Conservation (phyloP, 768 basidiomycete species). For the Suillus placidus region DNA sequence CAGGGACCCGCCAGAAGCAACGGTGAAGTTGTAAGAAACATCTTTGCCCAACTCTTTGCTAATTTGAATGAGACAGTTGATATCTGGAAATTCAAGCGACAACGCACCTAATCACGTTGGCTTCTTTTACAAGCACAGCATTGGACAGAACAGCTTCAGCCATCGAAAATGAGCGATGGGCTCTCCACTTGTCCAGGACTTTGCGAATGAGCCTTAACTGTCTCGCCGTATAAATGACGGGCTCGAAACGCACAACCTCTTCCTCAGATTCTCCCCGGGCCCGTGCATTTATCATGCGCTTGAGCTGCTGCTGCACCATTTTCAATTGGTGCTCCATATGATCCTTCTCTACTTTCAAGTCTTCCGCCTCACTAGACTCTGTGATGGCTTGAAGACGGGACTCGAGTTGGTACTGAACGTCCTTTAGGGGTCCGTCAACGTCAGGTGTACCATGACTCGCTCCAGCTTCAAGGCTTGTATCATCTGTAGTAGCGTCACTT, state of each 20-base stretch:
- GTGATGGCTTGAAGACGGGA: constrained; percentile 62
- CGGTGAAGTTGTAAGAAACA: constrained; percentile 90
- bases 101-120: constrained; percentile 84
- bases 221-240: constrained; percentile 78
- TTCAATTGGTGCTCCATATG: constrained; percentile 91
- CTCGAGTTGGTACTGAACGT: constrained; percentile 77
- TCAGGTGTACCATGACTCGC: constrained; percentile 66
- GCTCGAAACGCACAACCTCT: constrained; percentile 68
- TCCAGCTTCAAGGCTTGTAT: constrained; percentile 78
- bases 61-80: constrained; percentile 16
- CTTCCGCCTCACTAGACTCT: constrained; percentile 77
- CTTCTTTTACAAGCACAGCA: constrained; percentile 90
- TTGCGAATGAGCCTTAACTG: constrained; percentile 83
- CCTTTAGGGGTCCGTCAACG: constrained; percentile 62
- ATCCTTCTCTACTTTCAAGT: constrained; percentile 86
- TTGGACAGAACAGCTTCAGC: constrained; percentile 84
- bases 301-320: constrained; percentile 82
- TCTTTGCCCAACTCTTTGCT: constrained; percentile 88
- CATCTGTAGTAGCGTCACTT: constrained; percentile 82
- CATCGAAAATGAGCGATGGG: constrained; percentile 87
- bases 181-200: constrained; percentile 84
- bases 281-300: constrained; percentile 72
- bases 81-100: not conserved
- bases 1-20: constrained; percentile 80
- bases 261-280: constrained; percentile 75